These are phyloP conservation scores for Lepidium campestre DNA, from an alignment of 441 rosid species.

Conservation along the genomic window DNA sequence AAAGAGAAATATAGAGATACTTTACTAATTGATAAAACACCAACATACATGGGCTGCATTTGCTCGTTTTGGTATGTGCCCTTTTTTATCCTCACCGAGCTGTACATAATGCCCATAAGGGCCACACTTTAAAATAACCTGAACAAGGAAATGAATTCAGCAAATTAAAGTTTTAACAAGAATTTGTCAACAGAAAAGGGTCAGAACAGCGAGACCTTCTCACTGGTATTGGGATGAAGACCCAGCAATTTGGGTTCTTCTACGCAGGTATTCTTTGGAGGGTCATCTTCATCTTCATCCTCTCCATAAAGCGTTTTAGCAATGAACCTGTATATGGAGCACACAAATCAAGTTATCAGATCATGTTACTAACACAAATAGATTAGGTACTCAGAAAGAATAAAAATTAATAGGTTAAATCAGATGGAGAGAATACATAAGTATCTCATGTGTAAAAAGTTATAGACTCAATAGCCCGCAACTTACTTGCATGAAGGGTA, in stretches of 20 bases:
- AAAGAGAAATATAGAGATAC: constrained; percentile 1
- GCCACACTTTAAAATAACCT: constrained; percentile 88
- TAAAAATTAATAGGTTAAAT: not conserved
- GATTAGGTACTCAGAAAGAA: not conserved
- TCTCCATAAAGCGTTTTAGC: constrained; percentile 80
- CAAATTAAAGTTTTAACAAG: not conserved
- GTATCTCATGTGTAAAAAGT: not conserved
- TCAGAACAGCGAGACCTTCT: constrained; percentile 62
- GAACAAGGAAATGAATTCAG: constrained; percentile 21
- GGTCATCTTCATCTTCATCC: constrained; percentile 60
- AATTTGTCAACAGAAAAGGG: constrained; percentile 6
- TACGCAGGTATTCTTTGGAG: constrained; percentile 33
- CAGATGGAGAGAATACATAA: not conserved
- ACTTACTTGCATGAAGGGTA: constrained; percentile 98
- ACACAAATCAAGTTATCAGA: constrained; percentile 16
- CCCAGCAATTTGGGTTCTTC: constrained; percentile 91
- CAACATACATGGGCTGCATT: constrained; percentile 66
- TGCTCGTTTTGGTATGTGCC: constrained; percentile 74
- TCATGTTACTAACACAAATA: not conserved
- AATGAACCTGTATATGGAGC: constrained; percentile 56
- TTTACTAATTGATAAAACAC: not conserved
- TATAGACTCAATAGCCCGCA: constrained; percentile 12
- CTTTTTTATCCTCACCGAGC: constrained; percentile 87
- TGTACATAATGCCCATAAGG: constrained; percentile 93
- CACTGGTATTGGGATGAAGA: constrained; percentile 71